A percentile compares a stretch with the other conserved stretches of the same genome.
Evolutionary conservation across 257 asterid genomes (phyloP).

Genomic region (Apocynum venetum): DNA sequence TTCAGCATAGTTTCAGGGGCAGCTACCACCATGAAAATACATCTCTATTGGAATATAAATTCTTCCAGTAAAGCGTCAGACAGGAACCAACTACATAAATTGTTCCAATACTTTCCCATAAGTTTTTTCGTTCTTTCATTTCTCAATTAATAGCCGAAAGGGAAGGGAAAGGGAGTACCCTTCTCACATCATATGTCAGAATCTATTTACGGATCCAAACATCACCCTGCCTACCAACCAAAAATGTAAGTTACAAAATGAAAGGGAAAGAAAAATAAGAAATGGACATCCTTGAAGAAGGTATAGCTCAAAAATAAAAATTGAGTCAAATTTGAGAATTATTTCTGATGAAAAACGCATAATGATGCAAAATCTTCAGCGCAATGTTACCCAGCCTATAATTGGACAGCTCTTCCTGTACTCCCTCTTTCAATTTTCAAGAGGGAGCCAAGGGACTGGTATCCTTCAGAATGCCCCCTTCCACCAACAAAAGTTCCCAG

Average conservation of each 20-base stretch:
- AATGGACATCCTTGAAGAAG: background rate
- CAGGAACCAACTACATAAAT: too few species aligned
- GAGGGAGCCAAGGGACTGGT: background rate
- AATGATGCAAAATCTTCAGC: constrained; percentile 8
- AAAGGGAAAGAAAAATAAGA: background rate
- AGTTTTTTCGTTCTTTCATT: too few species aligned
- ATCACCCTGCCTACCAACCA: background rate
- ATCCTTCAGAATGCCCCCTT: background rate
- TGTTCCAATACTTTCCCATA: background rate
- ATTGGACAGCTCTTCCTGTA: background rate
- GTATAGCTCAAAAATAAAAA: background rate
- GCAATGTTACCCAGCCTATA: background rate
- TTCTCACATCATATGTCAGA: too few species aligned
- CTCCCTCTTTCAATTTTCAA: background rate
- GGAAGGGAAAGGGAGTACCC: background rate
- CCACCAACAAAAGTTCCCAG: background rate
- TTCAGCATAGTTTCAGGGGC: background rate
- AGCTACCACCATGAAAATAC: background rate
- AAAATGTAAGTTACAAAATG: background rate
- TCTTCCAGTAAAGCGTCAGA: background rate
- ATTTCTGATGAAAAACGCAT: background rate
- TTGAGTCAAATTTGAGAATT: background rate
- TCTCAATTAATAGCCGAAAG: background rate
- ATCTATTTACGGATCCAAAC: too few species aligned
- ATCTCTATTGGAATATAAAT: background rate